Evolutionary conservation across 176 grass and related monocot genomes (phyloP).

Genomic region (Avena eriantha): DNA sequence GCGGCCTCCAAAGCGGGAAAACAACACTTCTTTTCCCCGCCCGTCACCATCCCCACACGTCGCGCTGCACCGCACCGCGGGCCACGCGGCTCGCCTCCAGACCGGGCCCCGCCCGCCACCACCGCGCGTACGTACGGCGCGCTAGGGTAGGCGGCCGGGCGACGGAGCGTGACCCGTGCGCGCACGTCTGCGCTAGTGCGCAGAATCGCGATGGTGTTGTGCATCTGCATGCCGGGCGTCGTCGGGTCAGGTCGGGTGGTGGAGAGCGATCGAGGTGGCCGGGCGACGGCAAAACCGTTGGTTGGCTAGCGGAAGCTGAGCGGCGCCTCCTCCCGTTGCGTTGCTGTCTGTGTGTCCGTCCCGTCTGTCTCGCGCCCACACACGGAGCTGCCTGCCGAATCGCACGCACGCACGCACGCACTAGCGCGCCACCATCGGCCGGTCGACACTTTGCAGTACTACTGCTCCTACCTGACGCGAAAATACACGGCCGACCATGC

Average conservation of each 20-base stretch:
- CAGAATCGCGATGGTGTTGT: background rate
- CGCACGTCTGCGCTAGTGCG: background rate
- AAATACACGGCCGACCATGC: background rate
- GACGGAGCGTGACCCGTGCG: constrained; percentile 6
- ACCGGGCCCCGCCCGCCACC: constrained; percentile 5
- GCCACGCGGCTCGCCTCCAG: constrained; percentile 39
- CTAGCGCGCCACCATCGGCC: background rate
- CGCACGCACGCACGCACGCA: background rate
- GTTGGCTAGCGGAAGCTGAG: background rate
- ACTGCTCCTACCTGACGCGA: background rate
- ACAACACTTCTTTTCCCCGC: background rate
- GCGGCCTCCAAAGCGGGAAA: background rate
- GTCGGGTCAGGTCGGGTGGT: background rate
- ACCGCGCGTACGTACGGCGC: background rate
- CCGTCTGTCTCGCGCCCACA: background rate
- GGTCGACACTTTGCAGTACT: background rate
- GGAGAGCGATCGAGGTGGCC: background rate
- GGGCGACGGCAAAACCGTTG: background rate
- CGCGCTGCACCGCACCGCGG: constrained; percentile 45
- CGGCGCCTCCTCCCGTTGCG: background rate
- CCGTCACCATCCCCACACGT: background rate
- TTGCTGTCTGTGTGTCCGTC: background rate
- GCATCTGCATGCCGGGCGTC: background rate
- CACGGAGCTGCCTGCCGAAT: background rate
- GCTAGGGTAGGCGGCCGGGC: background rate